A percentile compares a stretch with the other conserved stretches of the same genome.
These are phyloP conservation scores for Phytophthora tentaculata DNA, from an alignment of 352 stramenopile genomes.

Conservation along the genomic window DNA sequence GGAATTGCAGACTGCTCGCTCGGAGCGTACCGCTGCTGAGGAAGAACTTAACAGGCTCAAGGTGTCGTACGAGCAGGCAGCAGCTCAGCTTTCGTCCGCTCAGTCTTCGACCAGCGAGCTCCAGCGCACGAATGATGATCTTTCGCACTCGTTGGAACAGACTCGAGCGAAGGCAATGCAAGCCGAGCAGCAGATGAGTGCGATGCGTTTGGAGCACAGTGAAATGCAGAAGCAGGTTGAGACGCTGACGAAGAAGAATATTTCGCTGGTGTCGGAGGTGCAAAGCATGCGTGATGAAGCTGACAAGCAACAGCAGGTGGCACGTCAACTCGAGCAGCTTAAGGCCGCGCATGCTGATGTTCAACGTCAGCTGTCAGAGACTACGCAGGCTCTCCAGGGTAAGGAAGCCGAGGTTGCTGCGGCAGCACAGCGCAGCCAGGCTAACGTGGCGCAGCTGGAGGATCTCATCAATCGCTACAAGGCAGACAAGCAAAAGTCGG, in stretches of 20 bases:
- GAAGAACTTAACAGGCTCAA: constrained; percentile 42
- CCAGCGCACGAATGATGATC: constrained; percentile 56
- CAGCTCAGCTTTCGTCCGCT: constrained; percentile 30
- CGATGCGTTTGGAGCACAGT: constrained; percentile 41
- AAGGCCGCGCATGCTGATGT: constrained; percentile 37
- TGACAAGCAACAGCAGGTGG: constrained; percentile 50
- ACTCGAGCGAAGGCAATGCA: constrained; percentile 42
- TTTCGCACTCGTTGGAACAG: constrained; percentile 54
- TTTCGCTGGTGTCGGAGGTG: constrained; percentile 55
- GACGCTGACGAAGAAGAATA: constrained; percentile 69
- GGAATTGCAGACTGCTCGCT: constrained; percentile 32
- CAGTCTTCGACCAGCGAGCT: constrained; percentile 46
- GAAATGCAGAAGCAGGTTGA: constrained; percentile 60
- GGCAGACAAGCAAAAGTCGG: constrained; percentile 27
- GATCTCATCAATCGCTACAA: constrained; percentile 37
- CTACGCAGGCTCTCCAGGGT: constrained; percentile 32
- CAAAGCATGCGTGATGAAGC: constrained; percentile 53
- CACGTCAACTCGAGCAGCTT: constrained; percentile 49
- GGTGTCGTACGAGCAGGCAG: constrained; percentile 32
- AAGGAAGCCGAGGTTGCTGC: constrained; percentile 50
- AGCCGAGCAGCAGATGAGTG: constrained; percentile 55
- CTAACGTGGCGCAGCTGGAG: constrained; percentile 38
- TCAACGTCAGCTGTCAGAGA: constrained; percentile 43
- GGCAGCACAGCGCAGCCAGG: constrained; percentile 40
- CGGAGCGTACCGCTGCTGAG: constrained; percentile 38